A percentile compares a stretch with the other conserved stretches of the same genome.
Evolutionary conservation across 495 filamentous ascomycete species (phyloP).

Genomic region (Talaromyces wortmannii): DNA sequence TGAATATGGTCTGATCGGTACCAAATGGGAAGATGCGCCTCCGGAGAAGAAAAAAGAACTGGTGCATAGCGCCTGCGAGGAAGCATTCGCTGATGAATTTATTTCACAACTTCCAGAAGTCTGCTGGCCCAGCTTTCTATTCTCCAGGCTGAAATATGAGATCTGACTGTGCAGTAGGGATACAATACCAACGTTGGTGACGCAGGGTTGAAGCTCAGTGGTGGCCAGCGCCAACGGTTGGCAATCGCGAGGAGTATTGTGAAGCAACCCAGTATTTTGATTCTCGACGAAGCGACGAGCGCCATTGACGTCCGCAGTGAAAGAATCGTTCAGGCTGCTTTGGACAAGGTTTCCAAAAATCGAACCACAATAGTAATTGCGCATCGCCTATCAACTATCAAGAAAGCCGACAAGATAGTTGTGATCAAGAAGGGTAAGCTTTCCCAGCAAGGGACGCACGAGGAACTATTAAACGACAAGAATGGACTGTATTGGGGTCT

Average conservation of each 20-base stretch:
- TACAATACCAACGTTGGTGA: slow-evolving; percentile 84
- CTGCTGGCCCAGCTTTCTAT: too few relatives aligned
- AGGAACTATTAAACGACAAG: slow-evolving; percentile 4
- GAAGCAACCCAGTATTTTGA: slow-evolving; percentile 72
- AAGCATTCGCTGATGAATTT: slow-evolving; percentile 15
- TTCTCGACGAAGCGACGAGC: slow-evolving; percentile 84
- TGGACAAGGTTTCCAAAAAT: slow-evolving; percentile 57
- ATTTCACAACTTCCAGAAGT: slow-evolving; percentile 30
- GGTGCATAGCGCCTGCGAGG: slow-evolving; percentile 11
- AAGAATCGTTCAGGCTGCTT: slow-evolving; percentile 74
- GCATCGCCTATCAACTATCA: slow-evolving; percentile 80
- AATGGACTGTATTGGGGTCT: background rate
- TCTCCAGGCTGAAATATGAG: too few relatives aligned
- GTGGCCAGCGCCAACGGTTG: slow-evolving; percentile 87
- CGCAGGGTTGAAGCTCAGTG: slow-evolving; percentile 73
- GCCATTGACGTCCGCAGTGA: slow-evolving; percentile 83
- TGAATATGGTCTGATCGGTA: slow-evolving; percentile 2
- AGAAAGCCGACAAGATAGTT: slow-evolving; percentile 80
- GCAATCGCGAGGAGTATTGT: slow-evolving; percentile 72
- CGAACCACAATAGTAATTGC: slow-evolving; percentile 84
- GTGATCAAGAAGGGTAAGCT: slow-evolving; percentile 74
- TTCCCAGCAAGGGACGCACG: slow-evolving; percentile 72
- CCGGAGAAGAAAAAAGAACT: slow-evolving; percentile 5
- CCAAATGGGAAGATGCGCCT: background rate
- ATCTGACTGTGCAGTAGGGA: slow-evolving; percentile 1